Evolutionary conservation across 2,329 filamentous ascomycete species (phyloP), one percentile per base, ranked within the genome.

Genomic region (Alternaria infectoria): DNA sequence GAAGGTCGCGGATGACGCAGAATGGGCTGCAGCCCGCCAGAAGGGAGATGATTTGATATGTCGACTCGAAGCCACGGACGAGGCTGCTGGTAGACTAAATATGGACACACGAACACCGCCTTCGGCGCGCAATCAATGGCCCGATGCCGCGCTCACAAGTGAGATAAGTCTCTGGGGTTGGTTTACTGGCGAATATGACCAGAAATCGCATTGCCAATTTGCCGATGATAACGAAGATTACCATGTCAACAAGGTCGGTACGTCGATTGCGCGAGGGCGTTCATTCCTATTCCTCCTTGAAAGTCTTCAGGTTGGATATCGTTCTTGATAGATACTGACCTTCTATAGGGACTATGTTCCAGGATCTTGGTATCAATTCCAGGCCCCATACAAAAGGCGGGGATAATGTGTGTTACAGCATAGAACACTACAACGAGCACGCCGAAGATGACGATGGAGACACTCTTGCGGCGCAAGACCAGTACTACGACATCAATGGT

Each of bases 351-450:
- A 51, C 47, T 4, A 54, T 55, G 1, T 32, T 32, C 12, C 28
- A 32, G 28, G 28, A 32, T 32, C 28, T 32, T 32, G 28, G 28
- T 13, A 32, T 32, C 28, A 32, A 32, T 13, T 13, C 28, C 28
- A 32, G 28, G 28, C 28, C 28, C 12, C 28, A 7, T 13, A 32
- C 28, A 32, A 32, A 32, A 32, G 28, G 28, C 17, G 64, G 66
- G 4, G 56, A 69, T n/a, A 66, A 59, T 40, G 32, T 58, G 2
- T 58, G 56, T 40, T 67, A 61, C 32, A 43, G 45, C 9, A 47
- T 65, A 15, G 19, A 67, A 23, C 69, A 71, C 55, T 50, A 26
- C 19, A 54, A 70, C 26, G 44, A 50, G 3, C 5, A 36, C 15
- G 50, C 17, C 2, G 32, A 51, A 19, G 62, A 70, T 17, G 26